phyloP scores from a whole-genome alignment of 306 rosid species.

The Benincasa hispida region DNA sequence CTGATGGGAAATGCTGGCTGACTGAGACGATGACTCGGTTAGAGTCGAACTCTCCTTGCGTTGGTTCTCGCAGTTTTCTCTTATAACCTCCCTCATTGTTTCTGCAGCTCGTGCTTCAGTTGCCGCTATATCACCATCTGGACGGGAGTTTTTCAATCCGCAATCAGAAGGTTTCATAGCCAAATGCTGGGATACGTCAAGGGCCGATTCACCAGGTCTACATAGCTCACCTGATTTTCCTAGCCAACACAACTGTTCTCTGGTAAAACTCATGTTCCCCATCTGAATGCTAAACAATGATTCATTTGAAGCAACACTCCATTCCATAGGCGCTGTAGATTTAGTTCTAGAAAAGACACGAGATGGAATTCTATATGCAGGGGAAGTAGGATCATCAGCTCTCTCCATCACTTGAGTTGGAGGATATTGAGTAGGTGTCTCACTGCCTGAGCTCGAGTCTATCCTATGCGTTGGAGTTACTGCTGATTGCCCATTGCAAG shows the following conservation, averaged over 20 bases:
- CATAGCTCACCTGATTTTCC: slow-evolving; percentile 44
- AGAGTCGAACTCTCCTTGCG: not conserved
- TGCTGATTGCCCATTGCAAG: slow-evolving; percentile 5
- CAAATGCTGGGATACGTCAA: slow-evolving; percentile 17
- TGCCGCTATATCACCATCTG: slow-evolving; percentile 8
- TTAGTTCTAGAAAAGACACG: slow-evolving; percentile 57
- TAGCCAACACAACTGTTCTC: slow-evolving; percentile 24
- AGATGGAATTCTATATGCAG: slow-evolving; percentile 49
- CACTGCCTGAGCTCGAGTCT: slow-evolving; percentile 9
- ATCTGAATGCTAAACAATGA: slow-evolving; percentile 79
- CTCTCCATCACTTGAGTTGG: slow-evolving; percentile 63
- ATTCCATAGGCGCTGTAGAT: slow-evolving; percentile 40
- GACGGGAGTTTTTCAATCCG: slow-evolving; percentile 10
- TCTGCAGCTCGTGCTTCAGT: slow-evolving; percentile 57
- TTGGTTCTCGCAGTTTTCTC: slow-evolving; percentile 30
- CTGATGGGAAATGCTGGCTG: slow-evolving; percentile 20
- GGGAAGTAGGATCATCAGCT: slow-evolving; percentile 14
- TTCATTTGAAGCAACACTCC: slow-evolving; percentile 78
- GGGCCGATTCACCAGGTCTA: slow-evolving; percentile 18
- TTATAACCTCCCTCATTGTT: slow-evolving; percentile 66
- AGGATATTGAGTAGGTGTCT: slow-evolving; percentile 37
- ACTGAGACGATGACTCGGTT: not conserved
- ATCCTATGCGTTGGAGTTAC: not conserved
- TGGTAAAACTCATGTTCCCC: slow-evolving; percentile 80
- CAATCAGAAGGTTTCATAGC: slow-evolving; percentile 20